These are phyloP conservation scores for Sarcodon sp. DNA, from an alignment of 768 basidiomycete species.

Conservation along the genomic window DNA sequence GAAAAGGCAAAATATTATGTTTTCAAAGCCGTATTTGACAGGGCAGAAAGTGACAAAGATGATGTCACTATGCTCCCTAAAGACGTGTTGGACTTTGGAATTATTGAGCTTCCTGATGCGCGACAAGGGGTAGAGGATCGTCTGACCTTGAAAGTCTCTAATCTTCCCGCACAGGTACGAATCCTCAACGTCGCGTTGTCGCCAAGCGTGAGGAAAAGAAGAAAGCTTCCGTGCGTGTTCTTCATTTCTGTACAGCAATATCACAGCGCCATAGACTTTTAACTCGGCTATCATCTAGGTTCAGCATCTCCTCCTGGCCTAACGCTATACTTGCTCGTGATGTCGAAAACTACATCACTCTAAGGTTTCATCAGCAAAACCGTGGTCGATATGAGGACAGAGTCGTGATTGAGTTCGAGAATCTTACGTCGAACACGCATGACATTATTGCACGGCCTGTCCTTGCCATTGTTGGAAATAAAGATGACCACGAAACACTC, in stretches of 20 bases:
- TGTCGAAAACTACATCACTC: slow-evolving; percentile 7
- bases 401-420: slow-evolving; percentile 38
- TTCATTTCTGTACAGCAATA: neutral
- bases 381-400: slow-evolving; percentile 39
- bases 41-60: slow-evolving; percentile 42
- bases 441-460: slow-evolving; percentile 38
- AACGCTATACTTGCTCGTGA: slow-evolving; percentile 1
- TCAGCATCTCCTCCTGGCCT: neutral
- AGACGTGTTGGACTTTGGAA: slow-evolving; percentile 34
- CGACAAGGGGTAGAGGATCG: slow-evolving; percentile 4
- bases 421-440: slow-evolving; percentile 23
- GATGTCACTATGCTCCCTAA: slow-evolving; percentile 26
- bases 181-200: slow-evolving; percentile 5
- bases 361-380: slow-evolving; percentile 19
- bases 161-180: slow-evolving; percentile 3
- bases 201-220: neutral
- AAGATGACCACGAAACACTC: slow-evolving; percentile 30
- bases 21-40: slow-evolving; percentile 31
- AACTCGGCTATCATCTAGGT: neutral
- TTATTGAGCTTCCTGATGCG: slow-evolving; percentile 28
- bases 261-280: slow-evolving; percentile 2
- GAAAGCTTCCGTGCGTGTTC: slow-evolving; percentile 1
- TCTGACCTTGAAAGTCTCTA: slow-evolving; percentile 7
- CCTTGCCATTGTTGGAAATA: slow-evolving; percentile 30
- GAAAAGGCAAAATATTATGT: slow-evolving; percentile 23